Evolutionary conservation across 2,329 filamentous ascomycete genomes (phyloP).

Genomic region (Teratosphaeriaceae sp.): DNA sequence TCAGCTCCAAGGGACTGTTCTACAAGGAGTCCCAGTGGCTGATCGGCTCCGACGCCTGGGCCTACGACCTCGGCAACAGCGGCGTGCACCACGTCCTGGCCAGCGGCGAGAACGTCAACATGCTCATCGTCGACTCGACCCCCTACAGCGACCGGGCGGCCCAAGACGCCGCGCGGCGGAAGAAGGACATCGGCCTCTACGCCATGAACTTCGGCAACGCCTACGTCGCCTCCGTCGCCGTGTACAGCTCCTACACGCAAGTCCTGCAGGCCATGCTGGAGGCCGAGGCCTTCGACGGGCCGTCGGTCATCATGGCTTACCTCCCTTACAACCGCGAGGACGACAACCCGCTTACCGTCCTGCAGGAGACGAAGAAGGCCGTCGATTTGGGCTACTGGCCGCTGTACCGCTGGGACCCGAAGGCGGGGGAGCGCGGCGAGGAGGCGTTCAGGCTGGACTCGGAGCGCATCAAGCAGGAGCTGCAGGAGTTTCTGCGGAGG

Average conservation of each 20-base stretch:
- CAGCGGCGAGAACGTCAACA: conserved; percentile 96
- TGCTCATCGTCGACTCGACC: conserved; percentile 97
- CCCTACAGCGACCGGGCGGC: conserved; percentile 86
- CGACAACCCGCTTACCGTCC: conserved; percentile 83
- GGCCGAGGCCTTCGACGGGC: conserved; percentile 90
- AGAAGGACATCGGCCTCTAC: conserved; percentile 98
- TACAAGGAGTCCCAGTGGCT: conserved; percentile 93
- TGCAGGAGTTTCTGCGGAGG: conserved; percentile 83
- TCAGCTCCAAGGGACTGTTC: conserved; percentile 76
- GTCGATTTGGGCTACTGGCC: conserved; percentile 98
- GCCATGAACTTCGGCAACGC: conserved; percentile 99
- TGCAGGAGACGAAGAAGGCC: conserved; percentile 98
- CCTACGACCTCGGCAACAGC: conserved; percentile 95
- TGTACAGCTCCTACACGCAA: conserved; percentile 98
- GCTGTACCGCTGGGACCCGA: conserved; percentile 92
- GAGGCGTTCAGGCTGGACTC: conserved; percentile 90
- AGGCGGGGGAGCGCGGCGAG: conserved; percentile 76
- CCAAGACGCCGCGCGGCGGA: conserved; percentile 76
- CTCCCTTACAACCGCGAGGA: conserved; percentile 91
- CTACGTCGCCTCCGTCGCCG: conserved; percentile 96
- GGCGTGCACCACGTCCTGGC: conserved; percentile 96
- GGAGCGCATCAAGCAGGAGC: conserved; percentile 90
- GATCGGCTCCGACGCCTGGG: conserved; percentile 93
- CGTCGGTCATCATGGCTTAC: conserved; percentile 89
- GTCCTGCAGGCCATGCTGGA: conserved; percentile 95